Conservation (phyloP, 805 yeast genomes). For the Sporopachydermia lactativora region DNA sequence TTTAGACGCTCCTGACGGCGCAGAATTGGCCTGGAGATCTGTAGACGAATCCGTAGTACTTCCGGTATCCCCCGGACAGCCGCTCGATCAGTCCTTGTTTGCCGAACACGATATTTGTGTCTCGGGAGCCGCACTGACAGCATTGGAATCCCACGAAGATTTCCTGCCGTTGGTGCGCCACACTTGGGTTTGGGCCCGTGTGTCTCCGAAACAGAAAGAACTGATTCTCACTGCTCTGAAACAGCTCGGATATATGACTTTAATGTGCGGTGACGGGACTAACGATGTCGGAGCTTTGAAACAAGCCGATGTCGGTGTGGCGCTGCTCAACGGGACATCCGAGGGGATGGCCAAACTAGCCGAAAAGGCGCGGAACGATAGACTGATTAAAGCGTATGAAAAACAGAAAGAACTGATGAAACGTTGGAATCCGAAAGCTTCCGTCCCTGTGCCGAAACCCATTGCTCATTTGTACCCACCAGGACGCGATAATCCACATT, state of each 20-base stretch:
- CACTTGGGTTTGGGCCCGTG: constrained; percentile 97
- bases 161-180: constrained; percentile 63
- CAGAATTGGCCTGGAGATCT: constrained; percentile 69
- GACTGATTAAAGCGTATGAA: constrained; percentile 52
- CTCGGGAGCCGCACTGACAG: constrained; percentile 79
- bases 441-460: constrained; percentile 67
- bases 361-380: constrained; percentile 60
- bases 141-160: constrained; percentile 53
- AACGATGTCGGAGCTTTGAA: constrained; percentile 98
- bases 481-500: constrained; percentile 82
- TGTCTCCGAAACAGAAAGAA: constrained; percentile 93
- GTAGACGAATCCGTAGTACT: constrained; percentile 62
- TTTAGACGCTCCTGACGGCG: constrained; percentile 71
- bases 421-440: constrained; percentile 58
- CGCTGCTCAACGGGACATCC: constrained; percentile 93
- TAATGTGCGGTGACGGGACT: constrained; percentile 99
- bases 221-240: constrained; percentile 73
- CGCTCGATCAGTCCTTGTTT: constrained; percentile 42
- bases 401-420: constrained; percentile 71
- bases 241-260: constrained; percentile 78
- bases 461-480: constrained; percentile 97
- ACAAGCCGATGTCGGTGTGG: constrained; percentile 97
- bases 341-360: constrained; percentile 83
- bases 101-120: constrained; percentile 72
- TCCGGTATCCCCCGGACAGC: constrained; percentile 48